Evolutionary conservation across 768 basidiomycete species (phyloP), one percentile per base, ranked within the genome.

Genomic region (Hypsizygus marmoreus): DNA sequence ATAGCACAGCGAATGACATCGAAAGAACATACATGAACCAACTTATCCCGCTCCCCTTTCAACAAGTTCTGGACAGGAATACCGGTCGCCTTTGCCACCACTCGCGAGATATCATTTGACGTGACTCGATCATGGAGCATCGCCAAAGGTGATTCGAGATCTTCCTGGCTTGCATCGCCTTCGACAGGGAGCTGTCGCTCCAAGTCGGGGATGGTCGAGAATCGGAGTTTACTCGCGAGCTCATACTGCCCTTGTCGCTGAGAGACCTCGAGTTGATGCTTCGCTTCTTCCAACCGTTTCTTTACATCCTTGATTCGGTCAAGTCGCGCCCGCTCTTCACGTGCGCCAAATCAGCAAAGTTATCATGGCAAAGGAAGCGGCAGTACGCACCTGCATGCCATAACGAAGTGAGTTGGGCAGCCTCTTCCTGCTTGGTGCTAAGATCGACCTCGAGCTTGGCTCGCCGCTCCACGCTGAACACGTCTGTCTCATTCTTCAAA

Each of bases 181-280:
- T 75, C 77, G 29, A 70, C 69, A 0, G 89, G 92, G 9, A 93
- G 76, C 66, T 84, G 82, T 16, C 63, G 65, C 60, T 88, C 82
- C 11, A 95, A 70, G 22, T 90, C 86, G 0, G 93, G 93, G 48
- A 97, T 97, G 11, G 82, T 85, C 2, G 86, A 75, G 61, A 87
- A 95, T 22, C 91, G 81, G 49, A 97, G 72, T n/a, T 83, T 80
- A 2, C 87, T 90, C 0, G 93, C 93, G 17, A 73, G 69, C 55
- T 95, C 93, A 55, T 79, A 95, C 45, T 89, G 80, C n/a, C 91
- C 92, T 58, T 91, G 82, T 6, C 93, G 80, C 60, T 94, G 92
- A 0, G 90, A 88, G 20, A 91, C 87, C 48, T 95, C 93, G 9
- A 95, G 78, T 48, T 90, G 81, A 53, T 90, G 76, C 59, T 91